A percentile compares a stretch with the other conserved stretches of the same genome.
Evolutionary conservation across 2,329 filamentous ascomycete species (phyloP).

Genomic region (Coniochaeta sp.): DNA sequence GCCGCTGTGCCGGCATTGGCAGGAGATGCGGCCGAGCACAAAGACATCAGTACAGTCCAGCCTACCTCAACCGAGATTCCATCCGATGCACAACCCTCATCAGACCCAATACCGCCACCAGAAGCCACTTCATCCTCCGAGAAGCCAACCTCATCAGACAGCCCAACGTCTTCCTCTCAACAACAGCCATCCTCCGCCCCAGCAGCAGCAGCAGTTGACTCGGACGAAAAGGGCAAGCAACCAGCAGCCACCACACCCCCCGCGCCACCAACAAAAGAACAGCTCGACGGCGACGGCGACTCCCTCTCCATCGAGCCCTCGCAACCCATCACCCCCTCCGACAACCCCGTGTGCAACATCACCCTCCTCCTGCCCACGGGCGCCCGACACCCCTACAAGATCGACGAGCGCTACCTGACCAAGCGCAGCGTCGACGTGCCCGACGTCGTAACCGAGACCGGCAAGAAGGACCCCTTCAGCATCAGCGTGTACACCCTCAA

Average conservation of each 20-base stretch:
- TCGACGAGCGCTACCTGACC: slow-evolving; percentile 78
- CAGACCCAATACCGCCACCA: background rate
- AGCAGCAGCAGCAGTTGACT: background rate
- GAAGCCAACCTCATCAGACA: background rate
- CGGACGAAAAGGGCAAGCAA: background rate
- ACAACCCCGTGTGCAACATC: slow-evolving; percentile 56
- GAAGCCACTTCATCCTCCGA: background rate
- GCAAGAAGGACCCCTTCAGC: slow-evolving; percentile 69
- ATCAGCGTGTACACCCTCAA: slow-evolving; percentile 93
- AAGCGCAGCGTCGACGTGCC: slow-evolving; percentile 75
- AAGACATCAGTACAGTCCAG: background rate
- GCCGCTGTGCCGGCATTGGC: background rate
- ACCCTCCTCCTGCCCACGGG: slow-evolving; percentile 78
- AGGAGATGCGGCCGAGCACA: background rate
- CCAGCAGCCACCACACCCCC: background rate
- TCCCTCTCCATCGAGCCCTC: slow-evolving; percentile 26
- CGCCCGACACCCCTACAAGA: slow-evolving; percentile 79
- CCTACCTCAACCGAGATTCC: background rate
- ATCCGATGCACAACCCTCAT: background rate
- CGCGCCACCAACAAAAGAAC: background rate
- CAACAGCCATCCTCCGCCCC: too few relatives aligned
- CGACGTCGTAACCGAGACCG: slow-evolving; percentile 50
- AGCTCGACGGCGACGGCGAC: slow-evolving; percentile 18
- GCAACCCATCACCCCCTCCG: slow-evolving; percentile 14
- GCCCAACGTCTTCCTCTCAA: background rate